Base-by-base conservation (phyloP, 1,284 basidiomycete species). In the Golubevia pallescens region DNA sequence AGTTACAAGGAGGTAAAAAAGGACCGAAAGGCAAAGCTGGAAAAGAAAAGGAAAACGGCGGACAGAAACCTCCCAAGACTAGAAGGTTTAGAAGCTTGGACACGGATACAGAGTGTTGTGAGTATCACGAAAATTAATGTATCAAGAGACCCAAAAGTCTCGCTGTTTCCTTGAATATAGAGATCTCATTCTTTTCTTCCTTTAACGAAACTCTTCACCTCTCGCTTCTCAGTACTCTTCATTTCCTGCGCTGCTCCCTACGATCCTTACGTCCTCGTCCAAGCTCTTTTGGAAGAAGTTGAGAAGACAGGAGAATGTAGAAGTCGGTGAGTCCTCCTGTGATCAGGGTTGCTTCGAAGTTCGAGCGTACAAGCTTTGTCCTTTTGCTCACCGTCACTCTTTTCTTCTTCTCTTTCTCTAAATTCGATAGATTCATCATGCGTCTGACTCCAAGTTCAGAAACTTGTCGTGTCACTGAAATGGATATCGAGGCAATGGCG, bases 51-150 rank as follows among this genome's bases (percentile, higher is more conserved):
- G 38, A 32, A 16, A 8, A 57, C 16, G 34, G 56, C 56, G 56
- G 7, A 57, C 16, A 57, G 8, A 8, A n/a, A 57, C 34, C 7
- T n/a, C 24, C 57, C 6, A 28, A 38, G 10, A 10, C 34, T 10
- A 38, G 10, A 38, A 53, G 19, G 10, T 75, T 75, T 62, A 52
- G 56, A 16, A 73, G 59, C 24, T 56, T 75, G 57, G 71, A 73
- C n/a, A 75, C 73, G 0, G 73, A 75, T 61, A 75, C 73, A 0
- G 73, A 75, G 42, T 75, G 73, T 42, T 69, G 59, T 60, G 34
- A 60, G 34, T 60, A 8, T 58, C 28, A n/a, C n/a, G 34, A 38
- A 38, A 4, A 38, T 5, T 38, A 4, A 38, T 38, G 34, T 4
- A n/a, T n/a, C n/a, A n/a, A n/a, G n/a, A n/a, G n/a, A n/a, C n/a